Evolutionary conservation across 2,329 filamentous ascomycete genomes (phyloP), one percentile per base, ranked within the genome.

Genomic region (Endocalyx cinctus): DNA sequence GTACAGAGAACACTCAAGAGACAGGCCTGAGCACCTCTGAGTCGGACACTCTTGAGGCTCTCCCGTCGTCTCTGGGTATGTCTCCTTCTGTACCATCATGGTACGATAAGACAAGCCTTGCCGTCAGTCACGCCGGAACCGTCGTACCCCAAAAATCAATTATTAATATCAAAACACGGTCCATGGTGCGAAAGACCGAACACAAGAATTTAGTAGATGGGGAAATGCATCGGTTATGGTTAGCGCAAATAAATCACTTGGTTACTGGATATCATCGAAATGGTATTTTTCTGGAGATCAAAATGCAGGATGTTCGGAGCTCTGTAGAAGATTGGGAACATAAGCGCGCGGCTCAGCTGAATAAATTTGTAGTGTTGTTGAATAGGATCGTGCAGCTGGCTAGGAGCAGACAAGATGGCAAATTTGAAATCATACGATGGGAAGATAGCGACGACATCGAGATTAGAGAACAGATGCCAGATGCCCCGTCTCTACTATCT

Each of bases 111-210:
- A n/a, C n/a, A n/a, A n/a, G n/a, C n/a, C n/a, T n/a, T n/a, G n/a
- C n/a, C n/a, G n/a, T n/a, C n/a, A 82, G 77, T 32, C 13, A 17
- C 1, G 52, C 48, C 5, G 62, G 60, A 1, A 35, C 37, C 10
- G 5, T 31, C 1, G 38, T 59, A 4, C 46, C 54, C 1, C 64
- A 67, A 13, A 27, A 43, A 1, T 35, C 42, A 2, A 25, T 69
- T 11, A 64, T 69, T 29, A 66, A 70, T 20, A 50, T 70, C 38
- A 70, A 70, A 47, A 70, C 67, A 1, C 60, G 67, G 17, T 59
- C 51, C 14, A 34, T 44, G 5, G 32, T 37, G 1, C 45, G 43
- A n/a, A n/a, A n/a, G n/a, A 38, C 41, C 12, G 39, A 42, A 4
- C 47, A 49, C 2, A 50, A 60, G 29, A 49, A 51, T 13, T 38